Percentiles rank a stretch among this genome's conserved stretches.
phyloP scores from a whole-genome alignment of 306 rosid genomes.

The Castanea sativa region DNA sequence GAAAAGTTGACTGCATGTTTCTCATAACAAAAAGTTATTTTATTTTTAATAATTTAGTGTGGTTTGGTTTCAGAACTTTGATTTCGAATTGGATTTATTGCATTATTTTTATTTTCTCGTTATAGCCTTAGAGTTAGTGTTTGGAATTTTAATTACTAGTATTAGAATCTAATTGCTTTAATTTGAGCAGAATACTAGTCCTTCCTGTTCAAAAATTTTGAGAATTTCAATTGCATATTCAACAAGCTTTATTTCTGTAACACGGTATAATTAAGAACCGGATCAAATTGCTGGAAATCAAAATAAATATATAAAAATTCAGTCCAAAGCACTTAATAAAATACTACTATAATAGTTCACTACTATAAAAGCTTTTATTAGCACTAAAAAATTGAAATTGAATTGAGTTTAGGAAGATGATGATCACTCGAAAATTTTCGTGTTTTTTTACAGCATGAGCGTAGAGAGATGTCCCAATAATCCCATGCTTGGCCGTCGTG shows the following conservation, averaged over 20 bases:
- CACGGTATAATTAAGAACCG: not conserved
- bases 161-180: not conserved
- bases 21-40: not conserved
- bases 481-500: conserved; percentile 82
- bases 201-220: not conserved
- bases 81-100: not conserved
- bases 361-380: not conserved
- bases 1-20: not conserved
- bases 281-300: not conserved
- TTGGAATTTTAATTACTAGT: not conserved
- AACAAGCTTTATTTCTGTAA: not conserved
- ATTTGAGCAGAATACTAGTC: not conserved
- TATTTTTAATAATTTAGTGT: not conserved
- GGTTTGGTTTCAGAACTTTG: not conserved
- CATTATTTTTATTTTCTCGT: not conserved
- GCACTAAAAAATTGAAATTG: not conserved
- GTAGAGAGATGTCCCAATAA: conserved; percentile 68
- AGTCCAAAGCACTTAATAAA: not conserved
- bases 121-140: not conserved
- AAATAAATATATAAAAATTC: not conserved
- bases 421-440: not conserved
- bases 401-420: not conserved
- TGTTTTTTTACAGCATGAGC: conserved; percentile 52
- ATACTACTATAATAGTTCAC: not conserved
- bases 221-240: not conserved